Base-by-base conservation (phyloP, 2,329 filamentous ascomycete genomes). In the Nakataea oryzae region DNA sequence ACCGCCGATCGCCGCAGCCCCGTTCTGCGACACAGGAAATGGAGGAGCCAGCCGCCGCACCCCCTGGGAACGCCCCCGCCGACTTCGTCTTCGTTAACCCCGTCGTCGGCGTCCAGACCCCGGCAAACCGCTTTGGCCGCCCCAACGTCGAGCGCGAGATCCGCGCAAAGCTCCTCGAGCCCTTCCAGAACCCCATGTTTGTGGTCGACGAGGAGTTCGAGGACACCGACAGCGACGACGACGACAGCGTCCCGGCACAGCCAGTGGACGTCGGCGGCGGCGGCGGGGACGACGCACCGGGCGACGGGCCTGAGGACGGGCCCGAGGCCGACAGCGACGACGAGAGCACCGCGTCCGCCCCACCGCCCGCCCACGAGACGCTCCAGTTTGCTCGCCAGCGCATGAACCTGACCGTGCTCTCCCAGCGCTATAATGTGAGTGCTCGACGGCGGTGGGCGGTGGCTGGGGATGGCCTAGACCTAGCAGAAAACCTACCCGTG, bases 381-480 rank as follows among this genome's bases (percentile, higher is more conserved):
- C 47, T 41, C 50, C 30, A 34, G 17, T 55, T 72, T 11, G 67
- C 70, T 4, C 68, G 69, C 29, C 59, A 65, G 1, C 76, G 84
- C 21, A 78, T 81, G 64, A 86, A 86, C 64, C 72, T 86, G 62
- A 85, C 82, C 2, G 79, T 78, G 1, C 72, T 87, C 14, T 86
- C 84, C 0, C 82, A 85, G 65, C 73, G 71, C 55, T 81, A 80
- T 69, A 85, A 86, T 68, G 81, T 82, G 68, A 59, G 76, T 64
- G 3, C 3, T 27, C 30, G 30, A 12, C 30, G 8, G 8, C 30
- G 30, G 9, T 32, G 30, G 30, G 30, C 30, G 30, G 30, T 32
- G 9, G 30, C 9, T 12, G 5, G 30, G 30, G 30, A 30, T 30
- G 30, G 30, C 5, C 30, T 30, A 11, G n/a, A n/a, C n/a, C n/a